Percentiles rank a stretch among this genome's conserved stretches.
Evolutionary conservation across 169 alveolate species (phyloP).

Genomic region (Prorocentrum cordatum): DNA sequence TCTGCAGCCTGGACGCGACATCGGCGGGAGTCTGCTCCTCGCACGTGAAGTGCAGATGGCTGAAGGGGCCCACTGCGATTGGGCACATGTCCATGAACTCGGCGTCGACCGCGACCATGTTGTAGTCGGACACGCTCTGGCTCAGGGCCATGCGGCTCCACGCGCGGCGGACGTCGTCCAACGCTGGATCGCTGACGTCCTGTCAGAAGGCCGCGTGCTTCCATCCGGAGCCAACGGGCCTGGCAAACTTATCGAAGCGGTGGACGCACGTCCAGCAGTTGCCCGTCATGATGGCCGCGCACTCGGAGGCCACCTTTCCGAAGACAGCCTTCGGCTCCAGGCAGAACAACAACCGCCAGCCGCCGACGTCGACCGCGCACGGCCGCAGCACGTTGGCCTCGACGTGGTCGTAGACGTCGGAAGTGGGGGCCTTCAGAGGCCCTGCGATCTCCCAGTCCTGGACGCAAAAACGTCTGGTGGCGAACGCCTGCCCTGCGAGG

Average conservation of each 20-base stretch:
- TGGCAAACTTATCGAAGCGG: not conserved
- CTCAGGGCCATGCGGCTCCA: not conserved
- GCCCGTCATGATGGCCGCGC: not conserved
- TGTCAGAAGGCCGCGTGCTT: not conserved
- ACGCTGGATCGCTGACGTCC: not conserved
- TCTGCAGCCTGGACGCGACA: not conserved
- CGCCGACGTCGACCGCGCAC: not conserved
- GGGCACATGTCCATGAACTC: conserved; percentile 10
- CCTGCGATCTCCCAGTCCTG: too few relatives aligned
- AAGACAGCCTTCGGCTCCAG: not conserved
- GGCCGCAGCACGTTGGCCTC: conserved; percentile 10
- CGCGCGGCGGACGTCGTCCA: not conserved
- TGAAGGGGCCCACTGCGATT: not conserved
- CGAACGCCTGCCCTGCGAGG: too few relatives aligned
- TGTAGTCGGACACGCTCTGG: not conserved
- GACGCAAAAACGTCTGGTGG: too few relatives aligned
- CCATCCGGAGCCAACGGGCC: not conserved
- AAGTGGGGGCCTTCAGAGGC: too few relatives aligned
- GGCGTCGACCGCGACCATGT: not conserved
- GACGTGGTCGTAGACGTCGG: not conserved
- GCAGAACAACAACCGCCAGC: conserved; percentile 5
- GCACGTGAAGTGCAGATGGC: conserved; percentile 18
- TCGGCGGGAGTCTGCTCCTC: not conserved
- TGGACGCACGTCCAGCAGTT: not conserved
- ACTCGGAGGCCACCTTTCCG: not conserved